A percentile compares a stretch with the other conserved stretches of the same genome.
Conservation (phyloP, 2,329 filamentous ascomycete species). For the Macroventuria anomochaeta region DNA sequence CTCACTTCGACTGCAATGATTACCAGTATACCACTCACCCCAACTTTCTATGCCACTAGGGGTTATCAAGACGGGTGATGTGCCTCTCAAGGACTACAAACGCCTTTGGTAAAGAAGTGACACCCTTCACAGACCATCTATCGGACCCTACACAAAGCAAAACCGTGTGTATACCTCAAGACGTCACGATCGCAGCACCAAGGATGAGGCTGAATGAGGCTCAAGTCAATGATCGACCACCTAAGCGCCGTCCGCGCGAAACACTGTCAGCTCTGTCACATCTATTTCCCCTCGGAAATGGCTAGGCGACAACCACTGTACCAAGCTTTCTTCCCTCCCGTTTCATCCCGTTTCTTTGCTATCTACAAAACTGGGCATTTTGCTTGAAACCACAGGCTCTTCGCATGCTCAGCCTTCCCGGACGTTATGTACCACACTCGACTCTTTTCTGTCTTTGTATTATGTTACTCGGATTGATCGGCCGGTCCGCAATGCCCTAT, state of each 20-base stretch:
- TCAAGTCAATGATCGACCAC: background rate
- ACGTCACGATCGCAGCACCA: too few species aligned
- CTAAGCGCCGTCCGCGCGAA: background rate
- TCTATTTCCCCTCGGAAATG: background rate
- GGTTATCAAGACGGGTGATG: background rate
- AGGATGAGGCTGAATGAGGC: slow-evolving; percentile 4
- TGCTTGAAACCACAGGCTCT: background rate
- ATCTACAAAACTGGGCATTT: slow-evolving; percentile 3
- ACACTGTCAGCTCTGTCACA: background rate
- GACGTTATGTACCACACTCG: background rate
- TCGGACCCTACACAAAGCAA: too few species aligned
- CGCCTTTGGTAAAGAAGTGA: background rate
- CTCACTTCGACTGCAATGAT: background rate
- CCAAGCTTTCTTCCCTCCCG: background rate
- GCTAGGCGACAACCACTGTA: slow-evolving; percentile 1
- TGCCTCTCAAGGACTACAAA: background rate
- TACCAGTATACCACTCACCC: background rate
- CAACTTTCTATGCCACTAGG: background rate
- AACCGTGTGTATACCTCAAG: too few species aligned
- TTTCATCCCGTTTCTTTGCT: slow-evolving; percentile 1
- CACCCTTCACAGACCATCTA: too few species aligned
- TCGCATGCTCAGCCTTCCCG: background rate
- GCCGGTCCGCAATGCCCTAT: slow-evolving; percentile 3
- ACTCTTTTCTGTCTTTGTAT: background rate
- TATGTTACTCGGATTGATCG: slow-evolving; percentile 1